phyloP scores from a whole-genome alignment of 371 early-diverging fungal genomes.

The Lichtheimia corymbifera region DNA sequence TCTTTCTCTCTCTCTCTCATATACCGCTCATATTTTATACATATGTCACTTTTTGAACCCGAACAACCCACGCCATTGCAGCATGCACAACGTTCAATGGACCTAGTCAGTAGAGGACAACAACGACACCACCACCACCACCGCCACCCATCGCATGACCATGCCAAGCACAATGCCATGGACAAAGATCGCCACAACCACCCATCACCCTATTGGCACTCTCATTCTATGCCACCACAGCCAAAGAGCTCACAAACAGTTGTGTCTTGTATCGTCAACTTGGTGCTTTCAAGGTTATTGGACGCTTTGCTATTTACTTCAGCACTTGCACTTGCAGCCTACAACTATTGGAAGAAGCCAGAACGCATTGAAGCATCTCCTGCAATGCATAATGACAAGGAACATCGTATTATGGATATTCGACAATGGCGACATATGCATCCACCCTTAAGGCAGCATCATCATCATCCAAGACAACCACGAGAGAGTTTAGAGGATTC shows the following conservation, averaged over 20 bases:
- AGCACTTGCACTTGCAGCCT: conserved; percentile 43
- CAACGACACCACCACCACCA: too few species aligned
- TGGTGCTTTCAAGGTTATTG: conserved; percentile 29
- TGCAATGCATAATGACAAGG: neutral
- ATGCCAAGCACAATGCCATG: too few species aligned
- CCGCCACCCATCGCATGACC: too few species aligned
- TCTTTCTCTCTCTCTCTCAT: too few species aligned
- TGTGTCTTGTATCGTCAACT: conserved; percentile 15
- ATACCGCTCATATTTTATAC: too few species aligned
- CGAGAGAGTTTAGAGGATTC: conserved; percentile 11
- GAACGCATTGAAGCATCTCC: neutral
- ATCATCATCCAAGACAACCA: neutral
- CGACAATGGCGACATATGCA: conserved; percentile 13
- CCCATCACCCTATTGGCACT: too few species aligned
- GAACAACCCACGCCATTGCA: too few species aligned
- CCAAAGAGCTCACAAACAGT: neutral
- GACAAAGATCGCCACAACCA: too few species aligned
- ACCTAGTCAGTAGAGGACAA: too few species aligned
- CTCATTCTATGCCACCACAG: too few species aligned
- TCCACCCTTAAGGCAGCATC: neutral
- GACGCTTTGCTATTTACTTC: conserved; percentile 45
- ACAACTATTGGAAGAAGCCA: conserved; percentile 28
- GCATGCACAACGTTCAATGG: too few species aligned
- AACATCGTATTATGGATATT: conserved; percentile 1
- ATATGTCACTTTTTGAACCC: too few species aligned